Base-by-base conservation (phyloP, 2,329 filamentous ascomycete species). In the Fusarium neocosmosporiellum region DNA sequence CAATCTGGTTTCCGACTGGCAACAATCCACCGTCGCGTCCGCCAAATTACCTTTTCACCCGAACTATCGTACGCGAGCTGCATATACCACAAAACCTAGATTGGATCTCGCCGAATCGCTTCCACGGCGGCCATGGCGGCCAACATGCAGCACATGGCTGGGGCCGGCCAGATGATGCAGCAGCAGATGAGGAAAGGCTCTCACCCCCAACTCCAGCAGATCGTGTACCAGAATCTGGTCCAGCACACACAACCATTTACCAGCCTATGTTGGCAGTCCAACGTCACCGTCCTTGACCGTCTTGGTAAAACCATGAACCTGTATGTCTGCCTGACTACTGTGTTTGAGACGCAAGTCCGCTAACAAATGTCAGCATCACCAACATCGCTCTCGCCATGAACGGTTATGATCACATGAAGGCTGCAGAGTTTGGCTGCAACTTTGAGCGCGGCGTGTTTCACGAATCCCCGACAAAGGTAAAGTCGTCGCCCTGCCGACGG, bases 81-180 rank as follows among this genome's bases (percentile, higher is more conserved):
- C 53, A 74, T 46, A 62, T 37, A 64, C 58, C 27, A 31, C 57
- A 37, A 22, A 63, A 53, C 63, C 46, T 61, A 71, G 60, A 66
- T 60, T 74, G 76, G 77, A 67, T 70, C 65, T 70, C 67, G 75
- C 65, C 48, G 68, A 62, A 31, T 69, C 61, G 66, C 66, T 48
- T 65, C 59, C 50, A 65, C 65, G 70, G 85, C 85, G 84, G 86
- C 86, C 81, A 90, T 90, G 88, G 88, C 88, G 83, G 88, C 86
- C 78, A 89, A 89, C 75, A 86, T 90, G 82, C 86, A 86, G 80
- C 88, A 88, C 77, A 89, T 90, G 87, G 84, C 82, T 78, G 82
- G 81, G 69, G 83, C 81, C 72, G 84, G 82, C 79, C 82, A 83
- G 66, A 84, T 86, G 80, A 82, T 86, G 79, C 82, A 83, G 75